Evolutionary conservation across 73 alveolate genomes (phyloP).

Genomic region (Stentor coeruleus): DNA sequence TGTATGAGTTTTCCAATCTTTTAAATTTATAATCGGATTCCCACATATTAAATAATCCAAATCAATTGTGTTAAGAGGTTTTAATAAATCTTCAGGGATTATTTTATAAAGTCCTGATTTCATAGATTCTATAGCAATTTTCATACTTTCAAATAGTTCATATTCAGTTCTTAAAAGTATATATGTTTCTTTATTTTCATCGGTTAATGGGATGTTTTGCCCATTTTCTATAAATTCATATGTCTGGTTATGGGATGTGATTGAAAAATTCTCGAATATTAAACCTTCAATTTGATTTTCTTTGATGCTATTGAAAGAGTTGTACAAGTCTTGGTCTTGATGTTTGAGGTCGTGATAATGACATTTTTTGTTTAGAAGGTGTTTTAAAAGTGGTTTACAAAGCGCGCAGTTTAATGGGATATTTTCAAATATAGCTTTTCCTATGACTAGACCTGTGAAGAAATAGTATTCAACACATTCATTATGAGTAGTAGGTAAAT

Average conservation of each 20-base stretch:
- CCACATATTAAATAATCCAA: conserved; percentile 75
- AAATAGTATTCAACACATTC: background rate
- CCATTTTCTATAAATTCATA: conserved; percentile 55
- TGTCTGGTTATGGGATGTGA: conserved; percentile 32
- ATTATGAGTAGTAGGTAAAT: conserved; percentile 16
- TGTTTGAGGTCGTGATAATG: conserved; percentile 37
- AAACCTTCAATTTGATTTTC: conserved; percentile 32
- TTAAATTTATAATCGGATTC: conserved; percentile 61
- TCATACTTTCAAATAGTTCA: background rate
- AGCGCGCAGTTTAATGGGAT: conserved; percentile 59
- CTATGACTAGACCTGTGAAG: conserved; percentile 84
- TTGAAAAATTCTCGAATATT: conserved; percentile 21
- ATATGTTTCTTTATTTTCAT: conserved; percentile 33
- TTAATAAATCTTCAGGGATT: conserved; percentile 54
- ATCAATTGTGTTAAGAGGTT: conserved; percentile 61
- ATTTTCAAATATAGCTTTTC: conserved; percentile 80
- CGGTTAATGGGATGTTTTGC: conserved; percentile 32
- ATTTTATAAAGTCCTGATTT: conserved; percentile 63
- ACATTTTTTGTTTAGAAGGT: conserved; percentile 30
- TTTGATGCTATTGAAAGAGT: conserved; percentile 27
- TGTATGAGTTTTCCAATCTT: conserved; percentile 76
- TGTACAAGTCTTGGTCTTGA: conserved; percentile 36
- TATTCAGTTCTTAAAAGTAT: background rate
- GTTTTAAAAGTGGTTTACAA: conserved; percentile 45
- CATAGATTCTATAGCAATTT: conserved; percentile 44